Evolutionary conservation across 2,329 filamentous ascomycete species (phyloP).

Genomic region (Talaromyces verruculosus): DNA sequence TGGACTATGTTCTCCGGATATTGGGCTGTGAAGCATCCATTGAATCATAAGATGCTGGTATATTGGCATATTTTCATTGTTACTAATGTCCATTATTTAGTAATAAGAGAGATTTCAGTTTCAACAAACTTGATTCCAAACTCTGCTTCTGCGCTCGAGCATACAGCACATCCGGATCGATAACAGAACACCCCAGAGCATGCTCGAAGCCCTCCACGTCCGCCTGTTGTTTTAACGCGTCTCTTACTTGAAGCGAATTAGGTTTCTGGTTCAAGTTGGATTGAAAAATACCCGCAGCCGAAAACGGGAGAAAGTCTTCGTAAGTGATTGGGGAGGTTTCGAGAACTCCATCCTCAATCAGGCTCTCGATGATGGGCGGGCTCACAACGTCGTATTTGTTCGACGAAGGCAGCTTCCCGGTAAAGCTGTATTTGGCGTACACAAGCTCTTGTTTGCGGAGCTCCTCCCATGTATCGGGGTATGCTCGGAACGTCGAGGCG

Average conservation of each 20-base stretch:
- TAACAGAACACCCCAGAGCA: constrained; percentile 4
- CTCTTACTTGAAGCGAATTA: background rate
- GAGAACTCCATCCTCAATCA: constrained; percentile 35
- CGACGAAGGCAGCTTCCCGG: constrained; percentile 9
- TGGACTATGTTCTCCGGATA: background rate
- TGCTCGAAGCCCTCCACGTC: constrained; percentile 7
- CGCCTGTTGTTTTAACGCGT: background rate
- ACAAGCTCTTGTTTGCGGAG: constrained; percentile 40
- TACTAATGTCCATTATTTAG: background rate
- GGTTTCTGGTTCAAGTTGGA: constrained; percentile 40
- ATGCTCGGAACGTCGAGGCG: constrained; percentile 35
- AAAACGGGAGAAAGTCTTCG: constrained; percentile 56
- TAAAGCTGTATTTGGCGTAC: constrained; percentile 42
- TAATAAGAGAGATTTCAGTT: constrained; percentile 1
- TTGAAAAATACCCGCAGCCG: constrained; percentile 54
- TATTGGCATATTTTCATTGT: background rate
- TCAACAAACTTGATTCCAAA: constrained; percentile 9
- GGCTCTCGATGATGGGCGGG: background rate
- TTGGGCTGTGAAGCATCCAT: background rate
- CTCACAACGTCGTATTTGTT: background rate
- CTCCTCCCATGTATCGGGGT: constrained; percentile 46
- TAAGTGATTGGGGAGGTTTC: constrained; percentile 51
- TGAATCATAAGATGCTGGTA: background rate
- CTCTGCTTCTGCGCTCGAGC: constrained; percentile 9
- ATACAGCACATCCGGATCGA: constrained; percentile 8